Conservation (phyloP, 306 rosid species). For the Crataegus laevigata region DNA sequence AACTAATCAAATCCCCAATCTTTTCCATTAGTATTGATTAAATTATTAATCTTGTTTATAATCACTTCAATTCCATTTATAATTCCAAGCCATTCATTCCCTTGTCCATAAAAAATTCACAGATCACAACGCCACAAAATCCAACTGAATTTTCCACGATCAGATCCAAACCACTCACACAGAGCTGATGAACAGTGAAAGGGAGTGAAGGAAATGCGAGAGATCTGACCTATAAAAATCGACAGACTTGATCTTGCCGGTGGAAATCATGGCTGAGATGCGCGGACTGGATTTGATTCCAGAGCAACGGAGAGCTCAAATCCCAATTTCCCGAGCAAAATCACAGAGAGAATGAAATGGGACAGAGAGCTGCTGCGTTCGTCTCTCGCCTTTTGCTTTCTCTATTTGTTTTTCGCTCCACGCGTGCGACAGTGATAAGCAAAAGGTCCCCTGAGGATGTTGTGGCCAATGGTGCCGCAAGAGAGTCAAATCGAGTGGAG, state of each 20-base stretch:
- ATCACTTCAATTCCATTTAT: background rate
- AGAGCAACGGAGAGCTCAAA: constrained; percentile 23
- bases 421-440: background rate
- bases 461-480: too few species aligned
- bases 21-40: background rate
- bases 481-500: too few species aligned
- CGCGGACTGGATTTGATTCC: background rate
- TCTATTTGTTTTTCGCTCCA: background rate
- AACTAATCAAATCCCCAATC: background rate
- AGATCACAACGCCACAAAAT: background rate
- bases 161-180: background rate
- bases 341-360: background rate
- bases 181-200: background rate
- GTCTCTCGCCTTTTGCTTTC: background rate
- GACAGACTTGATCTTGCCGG: constrained; percentile 81
- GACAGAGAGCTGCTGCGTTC: background rate
- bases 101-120: background rate
- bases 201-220: constrained; percentile 9
- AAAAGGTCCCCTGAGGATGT: too few species aligned
- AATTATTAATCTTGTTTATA: background rate
- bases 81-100: background rate
- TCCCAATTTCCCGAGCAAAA: background rate
- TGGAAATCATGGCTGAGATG: constrained; percentile 56
- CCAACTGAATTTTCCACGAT: background rate
- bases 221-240: constrained; percentile 87